Evolutionary conservation across 176 grass and related monocot genomes (phyloP), one percentile per base, ranked within the genome.

Genomic region (Oryza glumipatula): DNA sequence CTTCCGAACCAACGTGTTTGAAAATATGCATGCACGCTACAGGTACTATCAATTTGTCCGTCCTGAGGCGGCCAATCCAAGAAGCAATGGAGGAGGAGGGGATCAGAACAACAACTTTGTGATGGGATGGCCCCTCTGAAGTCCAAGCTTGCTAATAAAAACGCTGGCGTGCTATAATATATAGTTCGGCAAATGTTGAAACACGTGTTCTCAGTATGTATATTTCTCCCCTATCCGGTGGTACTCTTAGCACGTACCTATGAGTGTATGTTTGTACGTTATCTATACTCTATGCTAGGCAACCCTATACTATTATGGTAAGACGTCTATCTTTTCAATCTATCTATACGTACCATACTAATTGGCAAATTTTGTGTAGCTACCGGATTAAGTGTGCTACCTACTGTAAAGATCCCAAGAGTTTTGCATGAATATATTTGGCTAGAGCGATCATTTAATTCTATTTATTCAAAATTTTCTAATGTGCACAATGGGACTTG

Each of bases 101-200:
- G 88, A 77, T 58, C 54, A 58, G 78, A 80, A 83, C 72, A 88
- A 71, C 79, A 82, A 88, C 60, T 92, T 84, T 79, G 86, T 88
- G 83, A 79, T 92, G 15, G 85, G 88, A 30, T 95, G 93, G 88
- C 71, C 82, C 33, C 90, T 88, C 38, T 92, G 75, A 95, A 48
- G 54, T 48, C 13, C 19, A 68, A 79, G 43, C 21, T 63, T n/a
- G 56, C 24, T 22, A 80, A 72, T 70, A 63, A 46, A 46, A 15
- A 70, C 11, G 12, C 8, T 36, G 16, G 16, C 11, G 39, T 26
- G 19, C 38, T 72, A 45, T 24, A 49, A 26, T 26, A 26, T 26
- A 16, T 6, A 26, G 4, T 64, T 5, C 35, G 8, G 16, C 35
- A 70, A 85, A 77, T 6, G 6, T 51, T 76, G 33, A 39, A 69